A percentile compares a stretch with the other conserved stretches of the same genome.
Conservation (phyloP, 192 early-diverging fungal genomes). For the Linnemannia schmuckeri region DNA sequence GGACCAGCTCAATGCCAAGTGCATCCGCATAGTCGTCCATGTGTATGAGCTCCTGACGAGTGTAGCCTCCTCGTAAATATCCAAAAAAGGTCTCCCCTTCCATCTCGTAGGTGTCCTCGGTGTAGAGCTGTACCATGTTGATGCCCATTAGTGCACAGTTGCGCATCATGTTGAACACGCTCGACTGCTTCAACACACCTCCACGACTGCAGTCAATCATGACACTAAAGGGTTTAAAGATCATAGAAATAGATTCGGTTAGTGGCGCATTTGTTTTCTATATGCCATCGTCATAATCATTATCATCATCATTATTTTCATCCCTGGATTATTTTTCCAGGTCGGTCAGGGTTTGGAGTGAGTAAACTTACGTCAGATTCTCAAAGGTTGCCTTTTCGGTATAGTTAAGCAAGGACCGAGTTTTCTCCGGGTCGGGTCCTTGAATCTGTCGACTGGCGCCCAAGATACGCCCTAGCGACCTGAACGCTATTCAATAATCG, state of each 20-base stretch:
- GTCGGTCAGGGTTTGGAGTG: too few relatives aligned
- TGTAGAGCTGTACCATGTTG: conserved; percentile 92
- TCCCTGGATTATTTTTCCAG: not conserved
- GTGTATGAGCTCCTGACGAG: conserved; percentile 74
- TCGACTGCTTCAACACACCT: conserved; percentile 74
- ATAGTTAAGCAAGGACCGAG: conserved; percentile 35
- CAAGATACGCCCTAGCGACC: conserved; percentile 73
- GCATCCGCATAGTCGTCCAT: conserved; percentile 86
- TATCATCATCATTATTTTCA: not conserved
- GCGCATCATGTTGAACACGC: conserved; percentile 76
- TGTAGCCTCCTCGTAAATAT: conserved; percentile 67
- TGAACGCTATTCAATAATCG: conserved; percentile 67
- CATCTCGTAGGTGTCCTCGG: conserved; percentile 90
- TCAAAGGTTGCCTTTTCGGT: conserved; percentile 37
- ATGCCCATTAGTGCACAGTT: conserved; percentile 88
- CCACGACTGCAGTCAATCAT: conserved; percentile 93
- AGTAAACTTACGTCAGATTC: conserved; percentile 41
- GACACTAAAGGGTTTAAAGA: conserved; percentile 46
- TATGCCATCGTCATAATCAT: not conserved
- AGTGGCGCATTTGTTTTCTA: not conserved
- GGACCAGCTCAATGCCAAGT: conserved; percentile 86
- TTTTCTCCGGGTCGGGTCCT: conserved; percentile 39
- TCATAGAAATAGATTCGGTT: not conserved
- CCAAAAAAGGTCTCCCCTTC: conserved; percentile 48
- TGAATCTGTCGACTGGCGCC: conserved; percentile 53